Percentiles rank a stretch among this genome's conserved stretches.
Evolutionary conservation across 495 filamentous ascomycete species (phyloP).

Genomic region (Xylaria venustula): DNA sequence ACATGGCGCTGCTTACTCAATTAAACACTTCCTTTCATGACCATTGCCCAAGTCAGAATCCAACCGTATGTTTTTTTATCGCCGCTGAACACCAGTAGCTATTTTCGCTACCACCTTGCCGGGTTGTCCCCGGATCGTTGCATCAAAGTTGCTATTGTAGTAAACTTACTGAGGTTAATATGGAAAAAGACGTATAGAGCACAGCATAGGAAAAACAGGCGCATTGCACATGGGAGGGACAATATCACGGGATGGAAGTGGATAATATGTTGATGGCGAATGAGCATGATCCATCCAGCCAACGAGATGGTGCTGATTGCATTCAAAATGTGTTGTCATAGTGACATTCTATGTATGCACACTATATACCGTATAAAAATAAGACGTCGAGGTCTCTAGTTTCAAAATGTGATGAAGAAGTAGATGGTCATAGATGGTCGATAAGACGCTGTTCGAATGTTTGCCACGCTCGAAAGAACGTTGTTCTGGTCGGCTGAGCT

Average conservation of each 20-base stretch:
- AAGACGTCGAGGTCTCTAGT: slow-evolving; percentile 8
- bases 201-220: neutral
- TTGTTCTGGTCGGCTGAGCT: slow-evolving; percentile 32
- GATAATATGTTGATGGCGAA: slow-evolving; percentile 15
- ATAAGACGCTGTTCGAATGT: slow-evolving; percentile 1
- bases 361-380: neutral
- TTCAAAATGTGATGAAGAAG: slow-evolving; percentile 2
- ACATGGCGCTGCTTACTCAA: neutral
- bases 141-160: neutral
- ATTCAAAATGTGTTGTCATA: slow-evolving; percentile 17
- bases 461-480: slow-evolving; percentile 33
- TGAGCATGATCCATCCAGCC: slow-evolving; percentile 29
- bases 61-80: neutral
- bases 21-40: neutral
- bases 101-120: slow-evolving; percentile 6
- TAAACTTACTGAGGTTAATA: slow-evolving; percentile 2
- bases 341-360: slow-evolving; percentile 4
- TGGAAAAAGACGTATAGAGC: neutral
- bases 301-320: slow-evolving; percentile 31
- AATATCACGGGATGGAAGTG: neutral
- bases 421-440: slow-evolving; percentile 4
- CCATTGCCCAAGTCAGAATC: neutral
- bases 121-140: neutral
- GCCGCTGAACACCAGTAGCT: neutral
- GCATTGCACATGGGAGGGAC: neutral